Evolutionary conservation across 2,329 filamentous ascomycete species (phyloP), one percentile per base, ranked within the genome.

Genomic region (Phyllosticta capitalensis): DNA sequence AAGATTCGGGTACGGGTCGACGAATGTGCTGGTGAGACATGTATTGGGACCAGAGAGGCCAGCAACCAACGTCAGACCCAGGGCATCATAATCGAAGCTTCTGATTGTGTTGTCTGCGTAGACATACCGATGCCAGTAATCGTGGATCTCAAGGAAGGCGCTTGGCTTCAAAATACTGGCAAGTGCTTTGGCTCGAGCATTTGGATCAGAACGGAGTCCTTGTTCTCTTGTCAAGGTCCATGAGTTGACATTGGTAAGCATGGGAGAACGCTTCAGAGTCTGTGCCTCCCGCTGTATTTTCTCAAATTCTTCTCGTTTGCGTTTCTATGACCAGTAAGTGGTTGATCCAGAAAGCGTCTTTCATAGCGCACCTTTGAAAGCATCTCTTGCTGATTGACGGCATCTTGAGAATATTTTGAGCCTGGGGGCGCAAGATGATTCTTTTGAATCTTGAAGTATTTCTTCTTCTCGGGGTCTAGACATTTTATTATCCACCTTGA

Each of bases 401-500:
- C 77, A 10, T 72, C 66, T 14, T 67, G 64, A 0, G 75, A 72
- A 64, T 80, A 77, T 60, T 75, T 76, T 3, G 71, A 65, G 10
- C 63, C 58, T 50, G 64, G 54, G 59, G 72, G 65, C 38, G 71
- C 67, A 55, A 67, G 56, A 68, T 74, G 71, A 26, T 74, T 68
- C 17, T 70, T 68, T 56, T 74, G 71, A 21, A 80, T 75, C 45
- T 72, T 73, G 70, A 80, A 81, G 65, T 81, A 80, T 61, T 79
- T 80, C 55, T 72, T 70, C 67, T 77, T 79, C 48, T 76, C 75
- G 33, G 67, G 63, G 62, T 80, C 75, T 72, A 55, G 9, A 57
- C 12, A 10, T 17, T 50, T 26, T 55, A 56, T 55, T 38, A 20
- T 21, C 24, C 28, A 24, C 17, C 19, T 51, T 28, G 48, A 55